Conservation (phyloP, 441 rosid genomes). For the Pelargonium fulgidum region DNA sequence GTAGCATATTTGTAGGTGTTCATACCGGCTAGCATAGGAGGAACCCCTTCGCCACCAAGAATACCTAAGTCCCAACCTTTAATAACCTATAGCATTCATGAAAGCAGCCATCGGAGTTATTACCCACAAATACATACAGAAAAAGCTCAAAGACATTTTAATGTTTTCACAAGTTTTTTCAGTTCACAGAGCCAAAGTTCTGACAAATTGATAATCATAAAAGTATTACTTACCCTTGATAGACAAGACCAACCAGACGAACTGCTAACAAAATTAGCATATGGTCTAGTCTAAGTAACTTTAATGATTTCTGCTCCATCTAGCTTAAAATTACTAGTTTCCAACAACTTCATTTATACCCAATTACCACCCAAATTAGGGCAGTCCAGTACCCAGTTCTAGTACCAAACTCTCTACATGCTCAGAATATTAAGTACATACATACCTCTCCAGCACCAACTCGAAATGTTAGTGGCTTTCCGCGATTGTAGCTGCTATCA, state of each 20-base stretch:
- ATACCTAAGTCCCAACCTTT: slow-evolving; percentile 93
- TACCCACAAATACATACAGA: not conserved
- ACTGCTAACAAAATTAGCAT: not conserved
- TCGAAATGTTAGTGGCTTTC: slow-evolving; percentile 72
- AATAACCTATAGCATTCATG: slow-evolving; percentile 45
- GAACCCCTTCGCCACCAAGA: slow-evolving; percentile 72
- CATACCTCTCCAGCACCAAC: slow-evolving; percentile 82
- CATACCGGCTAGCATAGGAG: slow-evolving; percentile 83
- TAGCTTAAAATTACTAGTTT: not conserved
- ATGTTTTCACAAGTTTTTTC: too few relatives aligned
- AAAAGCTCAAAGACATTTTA: too few relatives aligned
- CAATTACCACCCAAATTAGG: not conserved
- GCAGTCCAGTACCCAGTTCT: not conserved
- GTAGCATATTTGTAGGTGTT: not conserved
- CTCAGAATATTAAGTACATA: not conserved
- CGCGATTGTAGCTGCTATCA: slow-evolving; percentile 85
- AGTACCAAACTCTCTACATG: not conserved
- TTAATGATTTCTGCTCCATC: not conserved
- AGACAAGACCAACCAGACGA: not conserved
- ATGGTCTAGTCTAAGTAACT: not conserved
- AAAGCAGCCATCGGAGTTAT: not conserved
- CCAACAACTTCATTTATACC: not conserved
- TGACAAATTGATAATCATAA: too few relatives aligned
- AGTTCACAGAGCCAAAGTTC: too few relatives aligned
- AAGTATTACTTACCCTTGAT: not conserved